Percentiles rank a stretch among this genome's conserved stretches.
phyloP scores from a whole-genome alignment of 768 basidiomycete species.

The Clitopilus passeckerianus region DNA sequence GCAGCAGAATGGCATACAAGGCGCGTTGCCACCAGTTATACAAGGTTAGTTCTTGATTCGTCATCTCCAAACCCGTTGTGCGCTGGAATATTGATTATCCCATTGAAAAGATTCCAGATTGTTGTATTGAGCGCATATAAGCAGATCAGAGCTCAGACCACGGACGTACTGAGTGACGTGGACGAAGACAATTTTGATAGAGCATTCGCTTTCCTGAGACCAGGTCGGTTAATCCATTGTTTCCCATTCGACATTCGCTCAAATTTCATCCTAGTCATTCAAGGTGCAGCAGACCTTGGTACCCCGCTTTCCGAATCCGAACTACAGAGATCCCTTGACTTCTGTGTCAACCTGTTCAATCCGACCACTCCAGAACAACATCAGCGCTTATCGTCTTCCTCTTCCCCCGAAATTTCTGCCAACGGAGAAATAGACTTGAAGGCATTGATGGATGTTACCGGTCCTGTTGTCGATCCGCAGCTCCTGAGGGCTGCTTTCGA shows the following conservation, averaged over 20 bases:
- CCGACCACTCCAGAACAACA: slow-evolving; percentile 64
- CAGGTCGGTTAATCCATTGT: slow-evolving; percentile 33
- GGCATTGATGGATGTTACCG: slow-evolving; percentile 48
- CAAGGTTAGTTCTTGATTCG: slow-evolving; percentile 29
- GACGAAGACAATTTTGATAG: slow-evolving; percentile 69
- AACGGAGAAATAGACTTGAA: slow-evolving; percentile 7
- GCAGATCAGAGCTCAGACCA: slow-evolving; percentile 58
- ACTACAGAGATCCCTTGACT: slow-evolving; percentile 71
- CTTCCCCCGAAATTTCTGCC: slow-evolving; percentile 11
- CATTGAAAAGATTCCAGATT: slow-evolving; percentile 48
- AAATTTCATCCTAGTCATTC: slow-evolving; percentile 50
- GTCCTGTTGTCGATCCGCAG: slow-evolving; percentile 41
- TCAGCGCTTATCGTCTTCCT: slow-evolving; percentile 28
- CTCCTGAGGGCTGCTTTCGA: slow-evolving; percentile 30
- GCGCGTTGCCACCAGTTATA: slow-evolving; percentile 53
- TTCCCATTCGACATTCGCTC: neutral
- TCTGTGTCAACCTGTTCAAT: slow-evolving; percentile 69
- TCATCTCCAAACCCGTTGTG: neutral
- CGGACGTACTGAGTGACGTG: slow-evolving; percentile 54
- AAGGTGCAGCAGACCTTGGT: slow-evolving; percentile 77
- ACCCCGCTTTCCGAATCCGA: slow-evolving; percentile 65
- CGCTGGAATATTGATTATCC: neutral
- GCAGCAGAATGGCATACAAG: slow-evolving; percentile 51
- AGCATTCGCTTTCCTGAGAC: slow-evolving; percentile 58
- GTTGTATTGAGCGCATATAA: slow-evolving; percentile 73